These are phyloP conservation scores for Henckelia pumila DNA, from an alignment of 257 asterid genomes.

Conservation along the genomic window DNA sequence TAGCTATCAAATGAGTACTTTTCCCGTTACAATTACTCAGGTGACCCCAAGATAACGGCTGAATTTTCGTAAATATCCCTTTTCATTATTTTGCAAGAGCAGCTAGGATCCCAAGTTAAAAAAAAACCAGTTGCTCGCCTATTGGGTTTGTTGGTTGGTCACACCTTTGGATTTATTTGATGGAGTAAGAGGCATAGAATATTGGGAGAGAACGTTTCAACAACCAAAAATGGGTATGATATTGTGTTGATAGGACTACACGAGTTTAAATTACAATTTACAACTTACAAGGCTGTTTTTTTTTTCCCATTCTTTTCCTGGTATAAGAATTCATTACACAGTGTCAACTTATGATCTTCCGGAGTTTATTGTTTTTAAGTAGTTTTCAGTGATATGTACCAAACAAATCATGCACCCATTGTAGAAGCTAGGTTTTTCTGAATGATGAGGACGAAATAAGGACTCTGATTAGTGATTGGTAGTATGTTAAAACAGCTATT, in stretches of 20 bases:
- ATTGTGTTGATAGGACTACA: background rate
- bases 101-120: background rate
- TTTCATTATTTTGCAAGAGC: background rate
- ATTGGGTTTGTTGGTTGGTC: background rate
- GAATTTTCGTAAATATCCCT: background rate
- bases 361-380: background rate
- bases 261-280: background rate
- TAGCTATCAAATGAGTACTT: slow-evolving; percentile 55
- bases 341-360: background rate
- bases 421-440: no score
- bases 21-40: slow-evolving; percentile 52
- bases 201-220: background rate
- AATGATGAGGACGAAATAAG: no score
- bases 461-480: no score
- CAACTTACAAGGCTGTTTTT: background rate
- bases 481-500: no score
- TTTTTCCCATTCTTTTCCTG: background rate
- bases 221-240: background rate
- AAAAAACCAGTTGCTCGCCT: background rate
- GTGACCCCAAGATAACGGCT: slow-evolving; percentile 53
- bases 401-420: background rate
- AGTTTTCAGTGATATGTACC: background rate
- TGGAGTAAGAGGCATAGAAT: background rate
- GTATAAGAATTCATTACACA: background rate
- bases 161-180: background rate